A percentile compares a stretch with the other conserved stretches of the same genome.
Conservation (phyloP, 495 filamentous ascomycete species). For the Lepidopterella palustris region DNA sequence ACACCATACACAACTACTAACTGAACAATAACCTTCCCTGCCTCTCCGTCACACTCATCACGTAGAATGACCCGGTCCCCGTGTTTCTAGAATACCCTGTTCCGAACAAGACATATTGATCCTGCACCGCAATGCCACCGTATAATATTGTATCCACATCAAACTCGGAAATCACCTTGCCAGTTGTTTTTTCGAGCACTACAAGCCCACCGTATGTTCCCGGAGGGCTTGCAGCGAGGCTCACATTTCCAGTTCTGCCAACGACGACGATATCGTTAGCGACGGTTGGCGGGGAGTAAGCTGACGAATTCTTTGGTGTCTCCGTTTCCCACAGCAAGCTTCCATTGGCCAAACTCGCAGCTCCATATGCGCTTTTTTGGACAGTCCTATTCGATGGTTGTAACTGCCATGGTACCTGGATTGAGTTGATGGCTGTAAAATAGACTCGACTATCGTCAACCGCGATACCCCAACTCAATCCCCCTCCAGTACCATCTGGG, state of each 20-base stretch:
- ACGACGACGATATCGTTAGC: slow-evolving; percentile 32
- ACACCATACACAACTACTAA: too few relatives aligned
- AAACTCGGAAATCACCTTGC: neutral
- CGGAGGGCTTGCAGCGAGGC: neutral
- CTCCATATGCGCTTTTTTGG: slow-evolving; percentile 35
- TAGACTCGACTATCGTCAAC: slow-evolving; percentile 35
- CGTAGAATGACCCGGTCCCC: slow-evolving; percentile 4
- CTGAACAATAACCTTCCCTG: too few relatives aligned
- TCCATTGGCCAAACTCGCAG: slow-evolving; percentile 29
- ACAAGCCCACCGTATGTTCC: neutral
- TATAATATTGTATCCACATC: slow-evolving; percentile 1
- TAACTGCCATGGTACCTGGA: slow-evolving; percentile 14
- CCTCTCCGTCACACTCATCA: neutral
- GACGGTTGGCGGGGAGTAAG: slow-evolving; percentile 28
- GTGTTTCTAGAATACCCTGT: slow-evolving; percentile 10
- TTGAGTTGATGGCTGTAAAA: slow-evolving; percentile 34
- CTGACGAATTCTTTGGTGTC: slow-evolving; percentile 5
- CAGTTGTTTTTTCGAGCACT: slow-evolving; percentile 5
- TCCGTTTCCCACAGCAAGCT: slow-evolving; percentile 32
- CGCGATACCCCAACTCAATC: slow-evolving; percentile 39
- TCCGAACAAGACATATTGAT: slow-evolving; percentile 16
- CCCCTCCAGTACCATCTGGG: slow-evolving; percentile 29
- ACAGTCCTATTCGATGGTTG: slow-evolving; percentile 20
- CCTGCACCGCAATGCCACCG: slow-evolving; percentile 12
- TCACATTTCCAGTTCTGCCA: neutral